A percentile compares a stretch with the other conserved stretches of the same genome.
Conservation (phyloP, 495 filamentous ascomycete genomes). For the Penicillium dipodomyicola region DNA sequence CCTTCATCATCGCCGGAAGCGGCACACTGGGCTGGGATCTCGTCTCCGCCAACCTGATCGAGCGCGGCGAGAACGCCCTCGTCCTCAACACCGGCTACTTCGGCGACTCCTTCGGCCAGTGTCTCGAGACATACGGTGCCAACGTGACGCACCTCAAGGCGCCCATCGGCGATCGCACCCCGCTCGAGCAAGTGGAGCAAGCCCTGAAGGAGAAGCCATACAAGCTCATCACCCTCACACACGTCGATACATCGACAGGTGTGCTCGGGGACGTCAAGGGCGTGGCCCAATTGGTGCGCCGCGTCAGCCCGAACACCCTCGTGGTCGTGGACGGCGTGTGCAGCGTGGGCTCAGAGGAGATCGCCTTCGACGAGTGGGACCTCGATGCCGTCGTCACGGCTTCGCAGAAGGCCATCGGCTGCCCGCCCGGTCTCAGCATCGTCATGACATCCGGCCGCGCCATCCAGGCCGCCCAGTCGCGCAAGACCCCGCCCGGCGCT, state of each 20-base stretch:
- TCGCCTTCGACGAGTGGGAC: constrained; percentile 91
- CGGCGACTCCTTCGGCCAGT: constrained; percentile 90
- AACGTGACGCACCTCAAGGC: constrained; percentile 86
- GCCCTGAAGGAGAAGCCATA: constrained; percentile 85
- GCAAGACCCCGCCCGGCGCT: constrained; percentile 73
- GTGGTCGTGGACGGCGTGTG: constrained; percentile 94
- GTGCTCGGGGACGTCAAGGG: constrained; percentile 87
- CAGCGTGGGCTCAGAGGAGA: constrained; percentile 93
- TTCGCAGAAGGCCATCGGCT: constrained; percentile 93
- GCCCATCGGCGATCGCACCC: constrained; percentile 83
- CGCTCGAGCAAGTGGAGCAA: constrained; percentile 79
- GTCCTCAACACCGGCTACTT: constrained; percentile 97
- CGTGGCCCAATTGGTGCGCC: constrained; percentile 75
- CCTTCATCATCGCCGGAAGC: constrained; percentile 89
- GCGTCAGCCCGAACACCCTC: constrained; percentile 85
- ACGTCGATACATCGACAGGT: constrained; percentile 95
- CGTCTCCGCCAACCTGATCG: constrained; percentile 84
- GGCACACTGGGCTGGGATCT: constrained; percentile 97
- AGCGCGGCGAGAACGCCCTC: constrained; percentile 83
- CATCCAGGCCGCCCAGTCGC: constrained; percentile 73
- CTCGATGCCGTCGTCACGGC: constrained; percentile 92
- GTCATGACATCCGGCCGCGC: constrained; percentile 87
- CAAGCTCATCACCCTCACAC: constrained; percentile 89
- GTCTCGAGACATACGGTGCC: constrained; percentile 85
- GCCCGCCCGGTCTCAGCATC: constrained; percentile 89